Base-by-base conservation (phyloP, 2,329 filamentous ascomycete species). In the Ramularia collo-cygni region DNA sequence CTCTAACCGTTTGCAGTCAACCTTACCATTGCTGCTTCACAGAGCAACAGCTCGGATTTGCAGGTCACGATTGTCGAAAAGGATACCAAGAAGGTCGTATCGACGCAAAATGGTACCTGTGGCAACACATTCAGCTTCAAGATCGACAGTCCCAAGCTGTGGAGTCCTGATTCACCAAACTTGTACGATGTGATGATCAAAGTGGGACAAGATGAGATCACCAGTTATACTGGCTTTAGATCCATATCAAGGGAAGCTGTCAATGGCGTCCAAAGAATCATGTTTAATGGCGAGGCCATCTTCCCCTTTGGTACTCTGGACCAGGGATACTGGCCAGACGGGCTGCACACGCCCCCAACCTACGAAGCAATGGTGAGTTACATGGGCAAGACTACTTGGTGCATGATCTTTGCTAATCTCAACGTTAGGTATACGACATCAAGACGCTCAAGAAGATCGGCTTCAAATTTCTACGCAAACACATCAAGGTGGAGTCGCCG, bases 391-490 rank as follows among this genome's bases (percentile, higher is more conserved):
- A 24, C 10, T 6, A 6, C 21, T 24, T 24, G 21, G 10, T 6
- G 21, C 21, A 24, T 24, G n/a, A n/a, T n/a, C n/a, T n/a, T n/a
- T 24, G 10, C 21, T 24, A 10, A 24, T 24, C 21, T 24, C 21
- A 24, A 24, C 21, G 6, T 24, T 10, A 24, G 21, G 6, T 33
- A 10, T 83, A 71, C 39, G 82, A 85, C 50, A 54, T 86, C 9
- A 55, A 81, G 43, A 61, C 76, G 4, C 59, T 85, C 40, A 85
- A 85, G 62, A 63, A 65, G 1, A 66, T 85, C 1, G 81, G 81
- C 0, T 80, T 82, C 59, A 85, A 85, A 58, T 79, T 79, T 70
- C 56, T 85, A 8, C 75, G 82, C 26, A 85, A 86, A 56, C 81
- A 85, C 51, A 80, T 83, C 64, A 84, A 84, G 60, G 68, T 83